phyloP scores from a whole-genome alignment of 2,329 filamentous ascomycete genomes.

The Pseudocercospora vitis region DNA sequence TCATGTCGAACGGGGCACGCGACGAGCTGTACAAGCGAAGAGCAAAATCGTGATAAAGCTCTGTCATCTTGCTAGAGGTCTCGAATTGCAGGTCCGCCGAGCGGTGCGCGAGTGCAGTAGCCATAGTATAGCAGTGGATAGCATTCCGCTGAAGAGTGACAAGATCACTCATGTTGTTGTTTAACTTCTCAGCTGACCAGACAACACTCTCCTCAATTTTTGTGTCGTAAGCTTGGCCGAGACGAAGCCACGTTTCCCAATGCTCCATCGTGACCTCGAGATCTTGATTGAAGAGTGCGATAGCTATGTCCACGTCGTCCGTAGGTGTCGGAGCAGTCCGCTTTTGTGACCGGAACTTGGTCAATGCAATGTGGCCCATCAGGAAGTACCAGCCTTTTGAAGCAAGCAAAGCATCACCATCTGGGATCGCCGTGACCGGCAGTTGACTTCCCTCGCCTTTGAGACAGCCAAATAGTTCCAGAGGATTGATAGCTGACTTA shows the following conservation, averaged over 20 bases:
- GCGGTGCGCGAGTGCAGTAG: slow-evolving; percentile 61
- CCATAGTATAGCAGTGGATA: slow-evolving; percentile 76
- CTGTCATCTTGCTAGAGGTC: slow-evolving; percentile 58
- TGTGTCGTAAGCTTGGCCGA: slow-evolving; percentile 83
- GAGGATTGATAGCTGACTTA: slow-evolving; percentile 78
- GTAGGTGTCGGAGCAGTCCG: slow-evolving; percentile 71
- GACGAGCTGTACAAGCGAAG: slow-evolving; percentile 68
- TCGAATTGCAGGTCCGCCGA: slow-evolving; percentile 56
- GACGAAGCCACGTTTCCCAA: slow-evolving; percentile 89
- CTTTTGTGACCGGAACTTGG: slow-evolving; percentile 79
- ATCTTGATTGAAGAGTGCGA: slow-evolving; percentile 76
- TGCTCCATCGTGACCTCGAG: slow-evolving; percentile 76
- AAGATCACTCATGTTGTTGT: slow-evolving; percentile 74
- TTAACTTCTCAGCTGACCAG: slow-evolving; percentile 89
- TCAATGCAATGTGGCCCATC: slow-evolving; percentile 81
- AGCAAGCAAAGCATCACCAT: slow-evolving; percentile 68
- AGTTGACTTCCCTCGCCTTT: slow-evolving; percentile 74
- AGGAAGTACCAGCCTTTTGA: slow-evolving; percentile 89
- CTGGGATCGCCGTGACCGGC: slow-evolving; percentile 60
- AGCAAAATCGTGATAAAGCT: slow-evolving; percentile 68
- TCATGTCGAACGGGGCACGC: slow-evolving; percentile 66
- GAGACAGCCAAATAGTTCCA: slow-evolving; percentile 76
- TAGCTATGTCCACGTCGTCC: slow-evolving; percentile 79
- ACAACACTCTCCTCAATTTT: slow-evolving; percentile 84
- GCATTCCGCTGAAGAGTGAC: slow-evolving; percentile 74